Conservation (phyloP, 768 basidiomycete species). For the Xerocomellus amylosporus region DNA sequence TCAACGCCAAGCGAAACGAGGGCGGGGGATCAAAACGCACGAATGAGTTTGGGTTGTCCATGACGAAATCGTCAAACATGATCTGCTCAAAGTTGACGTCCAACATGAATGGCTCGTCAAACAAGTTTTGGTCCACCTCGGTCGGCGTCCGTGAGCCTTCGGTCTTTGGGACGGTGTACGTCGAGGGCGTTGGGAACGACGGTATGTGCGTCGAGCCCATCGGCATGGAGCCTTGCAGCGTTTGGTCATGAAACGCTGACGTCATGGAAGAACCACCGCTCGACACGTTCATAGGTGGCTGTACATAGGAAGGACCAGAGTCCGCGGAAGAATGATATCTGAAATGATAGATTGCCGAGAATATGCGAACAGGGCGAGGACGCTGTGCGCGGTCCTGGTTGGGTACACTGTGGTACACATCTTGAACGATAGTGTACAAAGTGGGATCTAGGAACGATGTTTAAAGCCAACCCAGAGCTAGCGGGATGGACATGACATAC, state of each 20-base stretch:
- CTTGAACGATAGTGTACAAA: conserved; percentile 63
- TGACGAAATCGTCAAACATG: conserved; percentile 26
- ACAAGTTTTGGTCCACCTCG: conserved; percentile 22
- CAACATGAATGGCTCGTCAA: conserved; percentile 30
- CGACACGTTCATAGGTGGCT: conserved; percentile 12
- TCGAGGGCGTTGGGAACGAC: conserved; percentile 7
- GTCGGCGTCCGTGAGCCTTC: neutral
- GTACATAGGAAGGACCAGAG: conserved; percentile 8
- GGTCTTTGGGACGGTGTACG: neutral
- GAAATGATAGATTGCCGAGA: conserved; percentile 61
- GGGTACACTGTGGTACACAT: conserved; percentile 41
- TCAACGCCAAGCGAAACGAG: neutral
- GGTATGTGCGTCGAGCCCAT: neutral
- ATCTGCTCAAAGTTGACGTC: conserved; percentile 30
- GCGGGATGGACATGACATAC: conserved; percentile 35
- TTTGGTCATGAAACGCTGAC: conserved; percentile 10
- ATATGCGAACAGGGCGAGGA: conserved; percentile 37
- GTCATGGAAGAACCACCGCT: conserved; percentile 13
- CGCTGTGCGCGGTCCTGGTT: conserved; percentile 19
- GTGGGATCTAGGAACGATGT: conserved; percentile 54
- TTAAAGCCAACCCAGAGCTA: neutral
- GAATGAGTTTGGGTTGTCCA: conserved; percentile 31
- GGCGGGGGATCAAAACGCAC: conserved; percentile 24
- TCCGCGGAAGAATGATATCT: conserved; percentile 33
- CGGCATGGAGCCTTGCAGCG: neutral